Percentiles rank a stretch among this genome's conserved stretches.
Conservation (phyloP, 495 filamentous ascomycete species). For the Podospora australis region DNA sequence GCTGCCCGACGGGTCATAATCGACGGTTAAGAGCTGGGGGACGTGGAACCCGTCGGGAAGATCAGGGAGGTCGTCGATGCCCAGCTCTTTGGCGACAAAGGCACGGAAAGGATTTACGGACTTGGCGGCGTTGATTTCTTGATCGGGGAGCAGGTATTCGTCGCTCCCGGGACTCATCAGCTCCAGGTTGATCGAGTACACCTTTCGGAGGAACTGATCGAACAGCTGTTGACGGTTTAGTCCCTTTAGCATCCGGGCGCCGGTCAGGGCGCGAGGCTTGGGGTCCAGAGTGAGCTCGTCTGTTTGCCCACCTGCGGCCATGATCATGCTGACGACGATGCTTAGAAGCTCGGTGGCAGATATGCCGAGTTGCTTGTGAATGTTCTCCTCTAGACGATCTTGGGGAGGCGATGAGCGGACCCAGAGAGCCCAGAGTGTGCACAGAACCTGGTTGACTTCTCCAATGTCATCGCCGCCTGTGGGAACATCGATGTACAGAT, state of each 20-base stretch:
- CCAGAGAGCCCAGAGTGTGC: constrained; percentile 13
- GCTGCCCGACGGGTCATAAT: neutral
- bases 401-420: neutral
- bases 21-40: neutral
- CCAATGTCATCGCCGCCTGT: neutral
- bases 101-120: too few species aligned
- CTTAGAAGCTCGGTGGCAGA: constrained; percentile 15
- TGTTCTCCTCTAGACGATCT: neutral
- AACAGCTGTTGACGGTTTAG: neutral
- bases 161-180: neutral
- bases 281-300: neutral
- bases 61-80: neutral
- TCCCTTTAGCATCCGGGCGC: neutral
- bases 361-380: constrained; percentile 13
- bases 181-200: neutral
- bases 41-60: neutral
- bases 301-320: constrained; percentile 1
- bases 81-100: neutral
- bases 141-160: neutral
- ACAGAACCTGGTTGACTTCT: constrained; percentile 8
- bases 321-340: constrained; percentile 16
- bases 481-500: neutral
- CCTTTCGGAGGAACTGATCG: neutral
- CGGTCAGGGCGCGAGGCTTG: neutral
- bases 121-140: neutral